Conservation (phyloP, 1,139 yeast species). For the Geotrichum fermentans region DNA sequence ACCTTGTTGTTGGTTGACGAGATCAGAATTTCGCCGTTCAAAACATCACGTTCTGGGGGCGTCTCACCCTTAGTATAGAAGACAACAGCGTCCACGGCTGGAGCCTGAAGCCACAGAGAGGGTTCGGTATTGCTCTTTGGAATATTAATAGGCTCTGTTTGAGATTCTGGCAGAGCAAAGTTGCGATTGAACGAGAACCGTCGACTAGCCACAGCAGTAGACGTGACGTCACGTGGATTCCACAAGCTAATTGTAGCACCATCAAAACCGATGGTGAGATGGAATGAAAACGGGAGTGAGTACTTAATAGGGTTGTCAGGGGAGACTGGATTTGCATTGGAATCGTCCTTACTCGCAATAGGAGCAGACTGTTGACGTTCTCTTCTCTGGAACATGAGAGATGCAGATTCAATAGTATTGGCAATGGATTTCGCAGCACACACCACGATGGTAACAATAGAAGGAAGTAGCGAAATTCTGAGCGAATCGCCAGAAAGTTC, state of each 20-base stretch:
- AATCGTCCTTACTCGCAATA: not conserved
- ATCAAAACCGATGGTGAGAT: conserved; percentile 27
- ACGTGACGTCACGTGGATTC: conserved; percentile 28
- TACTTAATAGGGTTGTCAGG: conserved; percentile 4
- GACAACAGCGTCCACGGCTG: conserved; percentile 60
- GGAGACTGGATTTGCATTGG: no score
- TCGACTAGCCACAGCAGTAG: conserved; percentile 1
- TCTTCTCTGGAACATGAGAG: not conserved
- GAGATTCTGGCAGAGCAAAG: conserved; percentile 11
- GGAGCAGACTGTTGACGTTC: not conserved
- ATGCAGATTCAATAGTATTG: conserved; percentile 14
- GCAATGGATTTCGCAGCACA: conserved; percentile 16
- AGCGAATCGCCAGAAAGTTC: conserved; percentile 35
- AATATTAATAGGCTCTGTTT: conserved; percentile 11
- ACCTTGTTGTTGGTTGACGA: conserved; percentile 71
- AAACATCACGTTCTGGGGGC: conserved; percentile 41
- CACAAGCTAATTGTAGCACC: conserved; percentile 31
- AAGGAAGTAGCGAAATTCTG: conserved; percentile 32
- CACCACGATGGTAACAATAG: conserved; percentile 30
- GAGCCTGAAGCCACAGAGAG: conserved; percentile 65
- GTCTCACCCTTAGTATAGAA: conserved; percentile 39
- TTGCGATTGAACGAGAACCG: conserved; percentile 10
- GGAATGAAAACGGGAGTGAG: conserved; percentile 27
- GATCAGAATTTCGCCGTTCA: conserved; percentile 54
- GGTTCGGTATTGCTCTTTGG: conserved; percentile 35